These are phyloP conservation scores for Xylariales sp. DNA, from an alignment of 2,329 filamentous ascomycete species.

Conservation along the genomic window DNA sequence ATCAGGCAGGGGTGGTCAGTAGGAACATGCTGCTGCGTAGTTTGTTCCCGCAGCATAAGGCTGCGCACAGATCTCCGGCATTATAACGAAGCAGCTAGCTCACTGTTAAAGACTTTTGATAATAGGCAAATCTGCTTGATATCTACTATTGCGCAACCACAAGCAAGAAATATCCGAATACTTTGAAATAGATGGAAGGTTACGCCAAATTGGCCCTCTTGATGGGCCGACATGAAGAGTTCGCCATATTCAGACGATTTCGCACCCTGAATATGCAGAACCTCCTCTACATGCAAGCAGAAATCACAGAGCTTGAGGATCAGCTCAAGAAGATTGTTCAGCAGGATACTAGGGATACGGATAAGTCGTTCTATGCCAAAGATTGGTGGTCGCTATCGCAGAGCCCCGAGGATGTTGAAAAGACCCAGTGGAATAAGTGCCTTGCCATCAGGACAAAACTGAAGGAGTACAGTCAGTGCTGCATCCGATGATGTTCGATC, in stretches of 20 bases:
- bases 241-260: constrained; percentile 10
- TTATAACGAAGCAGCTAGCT: too few relatives aligned
- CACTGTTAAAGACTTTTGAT: too few relatives aligned
- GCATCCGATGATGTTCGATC: too few relatives aligned
- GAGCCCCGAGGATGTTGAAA: constrained; percentile 1
- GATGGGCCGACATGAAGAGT: constrained; percentile 9
- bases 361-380: neutral
- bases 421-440: constrained; percentile 8
- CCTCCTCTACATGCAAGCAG: constrained; percentile 9
- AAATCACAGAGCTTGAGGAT: constrained; percentile 9
- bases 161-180: too few relatives aligned
- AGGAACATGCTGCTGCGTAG: too few relatives aligned
- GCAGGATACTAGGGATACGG: constrained; percentile 1
- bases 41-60: too few relatives aligned
- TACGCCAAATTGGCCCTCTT: constrained; percentile 8
- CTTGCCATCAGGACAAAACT: constrained; percentile 10
- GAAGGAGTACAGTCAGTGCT: constrained; percentile 8
- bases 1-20: too few relatives aligned
- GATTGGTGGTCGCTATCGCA: constrained; percentile 11
- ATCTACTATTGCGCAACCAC: too few relatives aligned
- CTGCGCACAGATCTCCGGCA: too few relatives aligned
- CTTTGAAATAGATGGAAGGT: too few relatives aligned
- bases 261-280: constrained; percentile 6
- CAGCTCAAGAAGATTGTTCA: constrained; percentile 1
- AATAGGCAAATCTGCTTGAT: too few relatives aligned